Conservation (phyloP, 345 rosid genomes). For the Raphanus sativus region DNA sequence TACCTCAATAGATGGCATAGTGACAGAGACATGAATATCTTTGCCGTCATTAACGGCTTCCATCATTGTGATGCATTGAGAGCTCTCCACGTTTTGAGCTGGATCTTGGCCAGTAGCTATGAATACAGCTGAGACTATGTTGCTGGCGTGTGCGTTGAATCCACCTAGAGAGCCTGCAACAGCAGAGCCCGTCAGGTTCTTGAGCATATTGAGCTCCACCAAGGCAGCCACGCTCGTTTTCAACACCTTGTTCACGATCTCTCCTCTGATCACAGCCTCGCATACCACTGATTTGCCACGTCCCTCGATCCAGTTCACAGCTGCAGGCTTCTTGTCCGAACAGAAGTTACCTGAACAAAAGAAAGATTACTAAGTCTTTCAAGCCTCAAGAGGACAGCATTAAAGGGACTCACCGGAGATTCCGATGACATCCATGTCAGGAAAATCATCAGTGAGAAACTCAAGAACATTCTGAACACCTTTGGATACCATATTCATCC, state of each 20-base stretch:
- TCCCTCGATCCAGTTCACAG: slow-evolving; percentile 96
- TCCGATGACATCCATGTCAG: slow-evolving; percentile 85
- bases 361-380: too few species aligned
- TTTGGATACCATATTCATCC: slow-evolving; percentile 96
- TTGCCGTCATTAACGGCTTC: slow-evolving; percentile 79
- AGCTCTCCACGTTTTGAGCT: slow-evolving; percentile 85
- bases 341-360: slow-evolving; percentile 80
- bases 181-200: slow-evolving; percentile 84
- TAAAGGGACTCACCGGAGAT: slow-evolving; percentile 59
- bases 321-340: slow-evolving; percentile 92
- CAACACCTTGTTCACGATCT: slow-evolving; percentile 68
- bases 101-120: slow-evolving; percentile 95
- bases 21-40: slow-evolving; percentile 77
- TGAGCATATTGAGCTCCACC: slow-evolving; percentile 81
- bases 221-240: slow-evolving; percentile 72
- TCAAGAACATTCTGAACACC: slow-evolving; percentile 92
- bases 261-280: slow-evolving; percentile 79
- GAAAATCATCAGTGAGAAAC: slow-evolving; percentile 67
- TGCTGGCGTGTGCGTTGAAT: slow-evolving; percentile 87
- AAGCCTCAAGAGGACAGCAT: too few species aligned
- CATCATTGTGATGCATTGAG: slow-evolving; percentile 93
- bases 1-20: slow-evolving; percentile 90
- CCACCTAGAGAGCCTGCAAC: slow-evolving; percentile 88
- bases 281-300: slow-evolving; percentile 89
- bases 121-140: slow-evolving; percentile 78